Conservation (phyloP, 2,329 filamentous ascomycete species). For the Pseudopyrenochaeta lycopersici region DNA sequence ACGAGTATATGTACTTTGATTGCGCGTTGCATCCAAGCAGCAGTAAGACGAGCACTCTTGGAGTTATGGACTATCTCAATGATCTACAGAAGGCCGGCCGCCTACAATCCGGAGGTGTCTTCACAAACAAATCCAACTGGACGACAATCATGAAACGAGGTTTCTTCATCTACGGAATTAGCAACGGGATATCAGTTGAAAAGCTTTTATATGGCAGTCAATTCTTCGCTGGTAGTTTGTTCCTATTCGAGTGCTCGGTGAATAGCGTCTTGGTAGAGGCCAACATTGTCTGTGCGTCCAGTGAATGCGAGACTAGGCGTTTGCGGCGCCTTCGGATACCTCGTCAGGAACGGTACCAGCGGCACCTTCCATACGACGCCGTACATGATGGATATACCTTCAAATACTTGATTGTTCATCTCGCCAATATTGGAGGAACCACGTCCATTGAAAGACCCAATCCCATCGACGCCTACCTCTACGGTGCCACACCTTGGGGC, state of each 20-base stretch:
- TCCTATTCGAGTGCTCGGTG: conserved; percentile 10
- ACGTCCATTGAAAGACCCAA: background rate
- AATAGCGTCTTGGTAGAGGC: conserved; percentile 11
- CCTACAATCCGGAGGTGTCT: background rate
- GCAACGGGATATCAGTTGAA: background rate
- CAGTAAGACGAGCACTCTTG: background rate
- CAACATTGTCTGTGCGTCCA: conserved; percentile 2
- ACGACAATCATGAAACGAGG: background rate
- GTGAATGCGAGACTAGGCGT: background rate
- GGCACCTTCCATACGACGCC: conserved; percentile 1
- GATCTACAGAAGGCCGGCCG: background rate
- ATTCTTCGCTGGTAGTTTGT: background rate
- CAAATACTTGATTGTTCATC: background rate
- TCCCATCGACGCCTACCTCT: conserved; percentile 9
- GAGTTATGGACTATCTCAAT: conserved; percentile 1
- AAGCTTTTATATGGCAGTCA: conserved; percentile 4
- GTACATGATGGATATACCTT: background rate
- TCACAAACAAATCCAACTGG: background rate
- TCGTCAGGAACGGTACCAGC: background rate
- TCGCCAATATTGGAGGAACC: background rate
- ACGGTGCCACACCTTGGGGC: conserved; percentile 5
- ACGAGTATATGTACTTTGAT: conserved; percentile 11
- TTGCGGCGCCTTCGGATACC: conserved; percentile 3
- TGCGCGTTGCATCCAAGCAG: conserved; percentile 5
- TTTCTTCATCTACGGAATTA: conserved; percentile 1